These are phyloP conservation scores for Retiboletus flavoniger DNA, from an alignment of 1,284 basidiomycete genomes.

Conservation along the genomic window DNA sequence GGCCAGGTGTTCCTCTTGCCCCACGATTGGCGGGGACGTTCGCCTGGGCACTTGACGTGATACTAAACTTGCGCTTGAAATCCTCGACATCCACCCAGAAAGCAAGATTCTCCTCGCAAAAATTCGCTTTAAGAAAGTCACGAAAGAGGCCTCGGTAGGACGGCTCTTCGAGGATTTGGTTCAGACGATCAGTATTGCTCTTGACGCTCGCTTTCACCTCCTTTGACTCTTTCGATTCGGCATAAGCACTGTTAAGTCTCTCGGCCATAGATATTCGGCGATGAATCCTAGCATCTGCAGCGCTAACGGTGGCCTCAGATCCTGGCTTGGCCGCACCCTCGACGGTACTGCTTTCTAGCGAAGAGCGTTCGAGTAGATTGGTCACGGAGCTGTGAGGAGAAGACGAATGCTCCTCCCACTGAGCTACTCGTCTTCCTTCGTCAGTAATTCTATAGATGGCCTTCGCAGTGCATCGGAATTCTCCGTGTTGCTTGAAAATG, in stretches of 20 bases:
- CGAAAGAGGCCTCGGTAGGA: slow-evolving; percentile 88
- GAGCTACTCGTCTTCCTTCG: slow-evolving; percentile 80
- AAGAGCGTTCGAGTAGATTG: slow-evolving; percentile 52
- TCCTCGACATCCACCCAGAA: slow-evolving; percentile 98
- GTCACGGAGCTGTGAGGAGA: slow-evolving; percentile 67
- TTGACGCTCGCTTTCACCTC: slow-evolving; percentile 68
- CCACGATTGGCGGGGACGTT: slow-evolving; percentile 42
- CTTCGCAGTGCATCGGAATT: slow-evolving; percentile 94
- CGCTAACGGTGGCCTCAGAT: slow-evolving; percentile 36
- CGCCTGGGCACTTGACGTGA: slow-evolving; percentile 88
- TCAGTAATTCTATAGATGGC: slow-evolving; percentile 94
- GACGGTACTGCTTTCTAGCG: slow-evolving; percentile 39
- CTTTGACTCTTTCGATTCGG: slow-evolving; percentile 51
- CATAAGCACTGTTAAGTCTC: slow-evolving; percentile 59
- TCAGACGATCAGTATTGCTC: slow-evolving; percentile 87
- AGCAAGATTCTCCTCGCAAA: slow-evolving; percentile 96
- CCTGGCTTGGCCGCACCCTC: slow-evolving; percentile 45
- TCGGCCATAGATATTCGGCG: slow-evolving; percentile 78
- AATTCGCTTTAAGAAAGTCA: slow-evolving; percentile 91
- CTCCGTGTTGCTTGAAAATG: slow-evolving; percentile 71
- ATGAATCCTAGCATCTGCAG: slow-evolving; percentile 67
- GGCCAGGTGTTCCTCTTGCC: slow-evolving; percentile 62
- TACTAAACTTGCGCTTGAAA: slow-evolving; percentile 94
- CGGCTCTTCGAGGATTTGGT: slow-evolving; percentile 92
- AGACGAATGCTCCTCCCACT: slow-evolving; percentile 66